Percentiles rank a stretch among this genome's conserved stretches.
These are phyloP conservation scores for Boletellus emodensis DNA, from an alignment of 768 basidiomycete species.

Conservation along the genomic window DNA sequence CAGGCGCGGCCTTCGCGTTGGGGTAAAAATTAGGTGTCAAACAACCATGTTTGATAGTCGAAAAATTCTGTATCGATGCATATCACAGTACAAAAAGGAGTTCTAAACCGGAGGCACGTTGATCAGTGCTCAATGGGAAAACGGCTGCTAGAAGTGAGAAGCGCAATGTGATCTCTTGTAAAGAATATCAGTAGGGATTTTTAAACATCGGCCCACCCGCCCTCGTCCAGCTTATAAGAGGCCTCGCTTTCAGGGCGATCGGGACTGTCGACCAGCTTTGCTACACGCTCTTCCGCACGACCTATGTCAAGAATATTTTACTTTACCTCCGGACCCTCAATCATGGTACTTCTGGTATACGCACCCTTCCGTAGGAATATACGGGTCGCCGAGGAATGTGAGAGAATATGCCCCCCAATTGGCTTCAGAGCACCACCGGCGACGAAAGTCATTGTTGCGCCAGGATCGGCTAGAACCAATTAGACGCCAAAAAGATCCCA, in stretches of 20 bases:
- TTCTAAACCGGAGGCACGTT: too few relatives aligned
- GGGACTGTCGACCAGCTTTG: constrained; percentile 86
- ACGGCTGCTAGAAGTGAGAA: neutral
- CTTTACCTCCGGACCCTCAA: neutral
- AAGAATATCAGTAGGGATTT: neutral
- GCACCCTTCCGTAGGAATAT: constrained; percentile 85
- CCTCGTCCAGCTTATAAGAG: constrained; percentile 87
- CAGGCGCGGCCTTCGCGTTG: too few relatives aligned
- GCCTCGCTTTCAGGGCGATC: constrained; percentile 89
- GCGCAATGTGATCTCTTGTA: neutral
- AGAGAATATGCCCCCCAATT: constrained; percentile 85
- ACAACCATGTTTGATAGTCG: neutral
- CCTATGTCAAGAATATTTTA: constrained; percentile 40
- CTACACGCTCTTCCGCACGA: constrained; percentile 86
- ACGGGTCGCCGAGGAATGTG: constrained; percentile 82
- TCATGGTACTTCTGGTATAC: constrained; percentile 1
- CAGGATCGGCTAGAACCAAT: constrained; percentile 72
- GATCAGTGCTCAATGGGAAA: too few relatives aligned
- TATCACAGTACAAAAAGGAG: neutral
- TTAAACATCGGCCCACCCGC: constrained; percentile 85
- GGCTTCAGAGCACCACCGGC: constrained; percentile 91
- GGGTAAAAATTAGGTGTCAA: neutral
- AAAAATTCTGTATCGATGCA: neutral
- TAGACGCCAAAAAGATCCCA: neutral
- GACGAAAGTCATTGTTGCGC: constrained; percentile 93